Base-by-base conservation (phyloP, 352 stramenopile species). In the Globisporangium okanoganense region DNA sequence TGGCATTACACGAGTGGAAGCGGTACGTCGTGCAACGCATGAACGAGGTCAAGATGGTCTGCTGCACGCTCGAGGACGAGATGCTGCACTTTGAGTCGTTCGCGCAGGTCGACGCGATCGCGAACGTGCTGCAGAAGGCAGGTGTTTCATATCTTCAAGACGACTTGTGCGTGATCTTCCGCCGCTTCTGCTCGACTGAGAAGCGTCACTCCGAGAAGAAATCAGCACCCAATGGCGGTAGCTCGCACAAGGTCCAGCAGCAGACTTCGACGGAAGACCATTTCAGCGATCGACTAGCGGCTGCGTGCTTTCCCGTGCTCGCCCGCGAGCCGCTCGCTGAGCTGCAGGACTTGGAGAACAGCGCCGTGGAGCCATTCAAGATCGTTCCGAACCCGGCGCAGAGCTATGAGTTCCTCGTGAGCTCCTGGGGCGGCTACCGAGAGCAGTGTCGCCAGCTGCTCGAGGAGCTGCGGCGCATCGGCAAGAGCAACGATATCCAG, bases 401-500 rank as follows among this genome's bases (percentile, higher is more conserved):
- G 40, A 85, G 65, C 51, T 79, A 80, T 9, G 73, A 86, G 40
- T 72, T 93, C 38, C 67, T 91, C 7, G 53, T 83, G 12, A 75
- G 73, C 35, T 77, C 73, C 0, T 92, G 80, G 79, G 65, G 69
- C 13, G 78, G 67, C 13, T 93, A 93, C 54, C 58, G 86, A 14
- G 69, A 76, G 38, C 61, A 72, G 0, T 87, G 70, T 22, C 62
- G 60, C 5, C 22, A 58, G 1, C 54, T 91, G n/a, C 58, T 93
- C n/a, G 73, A 89, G 0, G 67, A 90, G 14, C 58, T 93, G 27
- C 68, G 70, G 0, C 76, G 76, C 16, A 44, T 90, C 6, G 76
- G 78, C 1, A 87, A 82, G 59, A 85, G 70, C 48, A 88, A 90
- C 33, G 78, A 88, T 56, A 73, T 88, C 36, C 81, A 87, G 36